Percentiles rank a stretch among this genome's conserved stretches.
These are phyloP conservation scores for Aspergillus glaucus DNA, from an alignment of 2,329 filamentous ascomycete genomes.

Conservation along the genomic window DNA sequence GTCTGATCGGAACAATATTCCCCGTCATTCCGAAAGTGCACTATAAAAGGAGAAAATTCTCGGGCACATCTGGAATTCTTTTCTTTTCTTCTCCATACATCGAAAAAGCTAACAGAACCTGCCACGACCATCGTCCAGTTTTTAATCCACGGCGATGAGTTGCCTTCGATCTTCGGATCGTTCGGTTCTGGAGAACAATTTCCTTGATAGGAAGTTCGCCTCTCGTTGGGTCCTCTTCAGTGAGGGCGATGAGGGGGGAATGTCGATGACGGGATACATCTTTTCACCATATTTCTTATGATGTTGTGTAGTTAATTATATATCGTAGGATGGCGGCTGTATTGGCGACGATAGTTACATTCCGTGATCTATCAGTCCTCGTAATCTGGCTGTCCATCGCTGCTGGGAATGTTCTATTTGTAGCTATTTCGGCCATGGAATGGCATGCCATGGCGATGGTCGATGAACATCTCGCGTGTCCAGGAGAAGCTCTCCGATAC, in stretches of 20 bases:
- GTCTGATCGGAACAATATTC: no score
- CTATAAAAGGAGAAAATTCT: no score
- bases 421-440: no score
- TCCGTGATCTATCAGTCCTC: no score
- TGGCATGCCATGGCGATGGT: no score
- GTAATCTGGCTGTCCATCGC: no score
- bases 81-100: conserved; percentile 43
- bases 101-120: conserved; percentile 58
- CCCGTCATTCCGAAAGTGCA: no score
- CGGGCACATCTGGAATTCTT: conserved; percentile 4
- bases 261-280: conserved; percentile 64
- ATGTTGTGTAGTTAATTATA: background rate
- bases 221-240: conserved; percentile 63
- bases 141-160: conserved; percentile 54
- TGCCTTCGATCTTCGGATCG: conserved; percentile 58
- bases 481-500: no score
- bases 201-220: conserved; percentile 65
- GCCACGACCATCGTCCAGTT: conserved; percentile 62
- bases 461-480: no score
- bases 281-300: background rate
- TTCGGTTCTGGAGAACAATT: conserved; percentile 56
- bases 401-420: no score
- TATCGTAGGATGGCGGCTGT: background rate
- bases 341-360: no score
- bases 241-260: conserved; percentile 65